Evolutionary conservation across 768 basidiomycete species (phyloP).

Genomic region (Phlegmacium glaucopus): DNA sequence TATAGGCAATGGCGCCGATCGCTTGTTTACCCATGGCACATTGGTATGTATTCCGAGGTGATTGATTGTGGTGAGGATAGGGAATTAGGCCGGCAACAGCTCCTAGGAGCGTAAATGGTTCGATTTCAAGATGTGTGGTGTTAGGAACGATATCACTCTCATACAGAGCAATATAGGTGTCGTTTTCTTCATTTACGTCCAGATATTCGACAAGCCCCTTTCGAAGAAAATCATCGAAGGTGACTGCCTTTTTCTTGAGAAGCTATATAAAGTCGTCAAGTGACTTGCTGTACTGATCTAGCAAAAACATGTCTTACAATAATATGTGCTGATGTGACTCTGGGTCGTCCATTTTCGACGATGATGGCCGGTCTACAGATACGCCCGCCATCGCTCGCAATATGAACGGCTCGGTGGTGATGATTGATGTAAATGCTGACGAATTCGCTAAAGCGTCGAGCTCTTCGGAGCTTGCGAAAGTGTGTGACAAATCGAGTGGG

Average conservation of each 20-base stretch:
- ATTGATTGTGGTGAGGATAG: conserved; percentile 99
- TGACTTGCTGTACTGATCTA: neutral
- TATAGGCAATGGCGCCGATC: conserved; percentile 97
- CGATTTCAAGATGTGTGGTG: conserved; percentile 97
- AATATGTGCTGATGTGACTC: conserved; percentile 80
- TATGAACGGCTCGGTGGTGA: conserved; percentile 92
- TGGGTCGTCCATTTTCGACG: conserved; percentile 76
- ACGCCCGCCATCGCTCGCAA: conserved; percentile 94
- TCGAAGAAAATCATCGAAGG: conserved; percentile 92
- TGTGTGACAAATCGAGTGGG: conserved; percentile 83
- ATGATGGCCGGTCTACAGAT: conserved; percentile 99
- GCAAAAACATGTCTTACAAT: conserved; percentile 42
- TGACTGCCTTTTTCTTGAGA: conserved; percentile 72
- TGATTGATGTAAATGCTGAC: conserved; percentile 95
- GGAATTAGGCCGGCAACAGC: conserved; percentile 98
- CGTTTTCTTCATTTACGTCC: conserved; percentile 99
- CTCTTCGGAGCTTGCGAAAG: conserved; percentile 90
- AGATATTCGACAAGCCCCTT: conserved; percentile 96
- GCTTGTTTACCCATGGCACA: conserved; percentile 99
- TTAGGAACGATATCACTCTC: conserved; percentile 77
- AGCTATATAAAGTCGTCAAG: conserved; percentile 38
- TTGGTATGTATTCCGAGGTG: conserved; percentile 98
- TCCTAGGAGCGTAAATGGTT: conserved; percentile 96
- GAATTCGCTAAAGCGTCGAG: conserved; percentile 92
- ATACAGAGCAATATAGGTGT: conserved; percentile 93